Evolutionary conservation across 495 filamentous ascomycete species (phyloP).

Genomic region (Opeltia flavorubescens): DNA sequence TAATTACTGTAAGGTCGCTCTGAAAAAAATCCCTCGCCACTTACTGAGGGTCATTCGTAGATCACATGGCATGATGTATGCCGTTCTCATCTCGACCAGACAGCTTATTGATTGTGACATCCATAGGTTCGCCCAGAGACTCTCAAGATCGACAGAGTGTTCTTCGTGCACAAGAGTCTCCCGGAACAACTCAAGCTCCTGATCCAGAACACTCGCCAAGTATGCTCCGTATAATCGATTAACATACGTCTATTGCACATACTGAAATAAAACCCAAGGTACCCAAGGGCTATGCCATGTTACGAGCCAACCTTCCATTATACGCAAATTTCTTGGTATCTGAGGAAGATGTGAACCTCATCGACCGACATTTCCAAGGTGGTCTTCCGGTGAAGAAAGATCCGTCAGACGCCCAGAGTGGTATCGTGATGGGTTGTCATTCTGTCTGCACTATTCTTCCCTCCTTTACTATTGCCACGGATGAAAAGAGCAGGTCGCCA

Average conservation of each 20-base stretch:
- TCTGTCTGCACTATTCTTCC: conserved; percentile 21
- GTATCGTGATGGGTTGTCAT: conserved; percentile 27
- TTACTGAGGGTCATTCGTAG: not conserved
- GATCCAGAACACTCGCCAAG: conserved; percentile 19
- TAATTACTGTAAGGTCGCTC: conserved; percentile 13
- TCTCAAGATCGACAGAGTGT: conserved; percentile 7
- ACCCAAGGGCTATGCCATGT: conserved; percentile 26
- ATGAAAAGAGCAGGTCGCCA: not conserved
- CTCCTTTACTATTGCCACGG: conserved; percentile 15
- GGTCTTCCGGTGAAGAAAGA: conserved; percentile 33
- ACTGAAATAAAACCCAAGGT: conserved; percentile 14
- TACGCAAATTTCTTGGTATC: conserved; percentile 24
- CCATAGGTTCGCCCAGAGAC: conserved; percentile 17
- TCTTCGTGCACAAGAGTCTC: conserved; percentile 14
- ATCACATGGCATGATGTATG: conserved; percentile 10
- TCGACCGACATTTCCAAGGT: conserved; percentile 27
- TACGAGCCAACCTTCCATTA: conserved; percentile 15
- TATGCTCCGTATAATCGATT: not conserved
- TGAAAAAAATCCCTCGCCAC: not conserved
- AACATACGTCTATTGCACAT: too few relatives aligned
- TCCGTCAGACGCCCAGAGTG: conserved; percentile 24
- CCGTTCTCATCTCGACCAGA: not conserved
- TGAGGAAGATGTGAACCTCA: conserved; percentile 27
- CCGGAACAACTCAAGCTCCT: conserved; percentile 19
- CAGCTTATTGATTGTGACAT: not conserved